Evolutionary conservation across 2,329 filamentous ascomycete species (phyloP), one percentile per base, ranked within the genome.

Genomic region (Fusarium algeriense): DNA sequence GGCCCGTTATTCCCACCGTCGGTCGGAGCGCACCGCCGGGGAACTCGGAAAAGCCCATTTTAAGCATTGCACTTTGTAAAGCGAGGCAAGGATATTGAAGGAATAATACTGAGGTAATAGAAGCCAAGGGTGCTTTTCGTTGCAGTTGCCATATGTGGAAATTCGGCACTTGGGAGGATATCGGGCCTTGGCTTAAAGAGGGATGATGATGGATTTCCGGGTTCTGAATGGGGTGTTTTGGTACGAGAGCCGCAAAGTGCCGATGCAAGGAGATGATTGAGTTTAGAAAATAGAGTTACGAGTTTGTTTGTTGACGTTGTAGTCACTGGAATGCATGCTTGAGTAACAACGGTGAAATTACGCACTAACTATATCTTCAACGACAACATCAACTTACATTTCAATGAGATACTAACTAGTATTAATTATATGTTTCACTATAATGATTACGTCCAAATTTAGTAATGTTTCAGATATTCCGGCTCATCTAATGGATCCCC

Each of bases 1-100:
- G 74, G 74, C 57, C 74, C 74, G 74, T 26, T 37, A 19, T 71
- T 55, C 74, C 74, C 60, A 49, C 15, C 35, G 23, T 60, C 67
- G 64, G 69, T 46, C 62, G 61, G 70, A 35, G 41, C 64, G 64
- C 46, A 37, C 64, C 67, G 67, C 50, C 74, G 72, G 58, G 61
- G 53, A 35, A 48, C 53, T 56, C 53, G 53, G 63, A 53, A 26
- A 30, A 30, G 17, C 37, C 32, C 8, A 30, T 23, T 4, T 23
- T 23, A 30, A 30, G 30, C 6, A 30, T 30, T 30, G 30, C 30
- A 30, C 30, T 30, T 30, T 30, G 10, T 11, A 5, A 30, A 11
- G 30, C 30, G 10, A 30, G 30, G 30, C 30, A 30, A 30, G 30
- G 30, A 11, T 30, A 30, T 30, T 30, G 10, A 11, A 30, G 10